Evolutionary conservation across 495 filamentous ascomycete genomes (phyloP), one percentile per base, ranked within the genome.

Genomic region (Annulohypoxylon maeteangense): DNA sequence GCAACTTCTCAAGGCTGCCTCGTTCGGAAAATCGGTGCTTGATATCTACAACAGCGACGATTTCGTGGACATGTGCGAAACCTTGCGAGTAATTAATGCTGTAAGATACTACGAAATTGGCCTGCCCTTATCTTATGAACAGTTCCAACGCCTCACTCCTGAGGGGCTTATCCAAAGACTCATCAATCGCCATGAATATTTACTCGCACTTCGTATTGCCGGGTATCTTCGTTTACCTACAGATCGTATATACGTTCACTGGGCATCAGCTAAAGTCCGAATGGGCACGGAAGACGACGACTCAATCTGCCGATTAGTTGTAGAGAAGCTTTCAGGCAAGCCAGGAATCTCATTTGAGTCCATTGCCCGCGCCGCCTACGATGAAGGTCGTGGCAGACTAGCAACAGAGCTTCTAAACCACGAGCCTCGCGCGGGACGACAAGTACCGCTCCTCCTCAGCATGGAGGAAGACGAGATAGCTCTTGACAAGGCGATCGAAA

Each of bases 1-100:
- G 73, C 91, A 95, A 67, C 83, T 99, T 3, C 85, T 99, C 14
- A 97, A 96, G 77, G 95, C 96, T 4, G 95, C 95, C 0, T 97
- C 93, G 0, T 97, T 97, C 78, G 95, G 95, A 11, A 99, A 99
- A 78, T 98, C 95, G 0, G 95, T 98, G 0, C 86, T 98, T 1
- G 95, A 97, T 71, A 88, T 98, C 29, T 99, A 98, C 80, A 96
- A 92, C 79, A 96, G 92, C 75, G 95, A 99, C 70, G 95, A 98
- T 62, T 99, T 98, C 78, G 96, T 99, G 27, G 94, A 98, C 63
- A 98, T 97, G 93, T 97, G 93, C 70, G 95, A 99, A 79, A 94
- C 91, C 10, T 81, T 98, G 16, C 90, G 95, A 51, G 93, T 99
- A 3, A 85, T 99, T 31, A 97, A 97, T 74, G 95, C 96, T 14